Evolutionary conservation across 2,329 filamentous ascomycete genomes (phyloP).

Genomic region (Penicillium sp.): DNA sequence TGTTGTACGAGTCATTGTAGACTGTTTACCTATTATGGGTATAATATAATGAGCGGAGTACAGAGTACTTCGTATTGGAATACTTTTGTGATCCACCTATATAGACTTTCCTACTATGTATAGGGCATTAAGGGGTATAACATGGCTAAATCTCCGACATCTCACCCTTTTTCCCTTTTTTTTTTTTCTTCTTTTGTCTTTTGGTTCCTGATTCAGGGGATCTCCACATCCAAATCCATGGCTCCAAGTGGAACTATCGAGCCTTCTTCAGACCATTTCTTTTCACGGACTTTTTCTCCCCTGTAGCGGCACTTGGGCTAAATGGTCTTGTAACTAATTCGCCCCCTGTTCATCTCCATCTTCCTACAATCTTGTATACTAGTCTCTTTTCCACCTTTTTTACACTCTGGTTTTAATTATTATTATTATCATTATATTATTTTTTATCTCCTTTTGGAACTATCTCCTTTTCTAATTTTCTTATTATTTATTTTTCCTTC

Average conservation of each 20-base stretch:
- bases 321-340: not conserved
- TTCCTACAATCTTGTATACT: not conserved
- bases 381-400: not conserved
- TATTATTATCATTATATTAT: not conserved
- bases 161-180: not conserved
- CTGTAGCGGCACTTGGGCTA: not conserved
- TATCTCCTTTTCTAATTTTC: slow-evolving; percentile 9
- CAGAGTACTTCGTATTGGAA: too few relatives aligned
- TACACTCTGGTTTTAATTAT: not conserved
- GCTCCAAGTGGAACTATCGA: slow-evolving; percentile 9
- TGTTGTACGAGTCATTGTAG: too few relatives aligned
- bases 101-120: not conserved
- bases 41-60: too few relatives aligned
- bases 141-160: too few relatives aligned
- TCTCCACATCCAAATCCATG: slow-evolving; percentile 4
- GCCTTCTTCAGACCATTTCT: not conserved
- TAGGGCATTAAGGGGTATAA: not conserved
- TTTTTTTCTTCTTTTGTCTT: not conserved
- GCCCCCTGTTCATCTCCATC: slow-evolving; percentile 3
- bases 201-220: not conserved
- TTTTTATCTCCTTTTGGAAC: slow-evolving; percentile 2
- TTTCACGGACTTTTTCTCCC: not conserved
- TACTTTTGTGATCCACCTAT: too few relatives aligned
- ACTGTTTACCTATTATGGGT: too few relatives aligned
- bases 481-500: slow-evolving; percentile 4